Percentiles rank a stretch among this genome's conserved stretches.
phyloP scores from a whole-genome alignment of 225 moss, liverwort and hornwort genomes.

The Antitrichia curtipendula region DNA sequence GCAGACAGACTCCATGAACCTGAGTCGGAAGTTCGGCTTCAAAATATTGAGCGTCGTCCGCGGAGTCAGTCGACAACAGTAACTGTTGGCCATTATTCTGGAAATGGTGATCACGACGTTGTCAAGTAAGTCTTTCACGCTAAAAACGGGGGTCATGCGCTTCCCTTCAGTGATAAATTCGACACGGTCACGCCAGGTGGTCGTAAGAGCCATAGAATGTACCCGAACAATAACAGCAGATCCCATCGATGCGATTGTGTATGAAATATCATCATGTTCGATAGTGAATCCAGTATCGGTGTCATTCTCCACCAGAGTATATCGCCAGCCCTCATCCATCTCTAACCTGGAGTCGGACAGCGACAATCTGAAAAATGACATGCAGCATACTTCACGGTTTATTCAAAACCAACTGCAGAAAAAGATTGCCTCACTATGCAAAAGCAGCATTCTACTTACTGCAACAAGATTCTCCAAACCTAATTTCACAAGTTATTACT shows the following conservation, averaged over 20 bases:
- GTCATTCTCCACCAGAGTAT: not conserved
- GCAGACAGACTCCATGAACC: not conserved
- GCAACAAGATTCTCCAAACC: too few relatives aligned
- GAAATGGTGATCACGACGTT: not conserved
- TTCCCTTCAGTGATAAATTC: not conserved
- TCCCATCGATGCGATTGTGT: not conserved
- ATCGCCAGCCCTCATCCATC: not conserved
- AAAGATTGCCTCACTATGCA: not conserved
- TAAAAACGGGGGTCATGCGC: not conserved
- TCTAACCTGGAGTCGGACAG: not conserved
- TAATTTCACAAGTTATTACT: too few relatives aligned
- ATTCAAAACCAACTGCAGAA: not conserved
- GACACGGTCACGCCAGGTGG: not conserved
- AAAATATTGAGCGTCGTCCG: not conserved
- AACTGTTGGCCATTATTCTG: not conserved
- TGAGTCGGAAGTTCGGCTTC: not conserved
- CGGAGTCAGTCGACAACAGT: not conserved
- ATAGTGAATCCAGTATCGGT: not conserved
- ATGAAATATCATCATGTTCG: not conserved
- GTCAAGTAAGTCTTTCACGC: not conserved
- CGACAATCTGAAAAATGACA: not conserved
- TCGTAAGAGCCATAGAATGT: rapidly evolving
- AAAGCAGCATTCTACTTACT: too few relatives aligned
- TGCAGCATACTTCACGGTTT: not conserved
- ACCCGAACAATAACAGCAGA: not conserved